phyloP scores from a whole-genome alignment of 306 rosid genomes.

The Sphenostylis stenocarpa region DNA sequence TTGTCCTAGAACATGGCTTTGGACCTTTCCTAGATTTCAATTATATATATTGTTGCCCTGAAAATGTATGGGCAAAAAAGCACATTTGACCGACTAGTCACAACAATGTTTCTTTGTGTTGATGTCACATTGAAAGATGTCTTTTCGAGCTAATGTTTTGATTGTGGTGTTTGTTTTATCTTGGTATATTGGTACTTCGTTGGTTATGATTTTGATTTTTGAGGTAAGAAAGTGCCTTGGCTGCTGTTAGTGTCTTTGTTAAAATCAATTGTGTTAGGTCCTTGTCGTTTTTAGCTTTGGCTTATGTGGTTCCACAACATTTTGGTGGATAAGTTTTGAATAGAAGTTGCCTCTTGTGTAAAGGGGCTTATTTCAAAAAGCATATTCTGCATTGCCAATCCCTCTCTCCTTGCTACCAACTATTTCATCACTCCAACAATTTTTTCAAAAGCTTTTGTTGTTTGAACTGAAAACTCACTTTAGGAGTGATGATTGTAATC shows the following conservation, averaged over 20 bases:
- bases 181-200: not conserved
- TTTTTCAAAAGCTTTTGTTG: too few relatives aligned
- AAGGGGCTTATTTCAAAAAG: not conserved
- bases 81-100: slow-evolving; percentile 14
- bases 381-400: not conserved
- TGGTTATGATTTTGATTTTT: not conserved
- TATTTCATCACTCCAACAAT: too few relatives aligned
- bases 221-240: not conserved
- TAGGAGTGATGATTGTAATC: too few relatives aligned
- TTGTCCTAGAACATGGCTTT: slow-evolving; percentile 2
- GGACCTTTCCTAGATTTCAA: slow-evolving; percentile 22
- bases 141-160: not conserved
- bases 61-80: slow-evolving; percentile 25
- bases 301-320: not conserved
- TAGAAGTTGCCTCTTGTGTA: not conserved
- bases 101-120: not conserved
- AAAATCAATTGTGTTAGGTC: not conserved
- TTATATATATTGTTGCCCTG: slow-evolving; percentile 6
- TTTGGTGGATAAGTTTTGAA: not conserved
- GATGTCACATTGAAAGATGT: not conserved
- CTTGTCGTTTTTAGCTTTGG: not conserved
- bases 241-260: not conserved
- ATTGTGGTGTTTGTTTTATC: not conserved
- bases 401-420: too few relatives aligned
- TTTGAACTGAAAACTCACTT: too few relatives aligned